Conservation (phyloP, 2,329 filamentous ascomycete species). For the Aureobasidium namibiae region DNA sequence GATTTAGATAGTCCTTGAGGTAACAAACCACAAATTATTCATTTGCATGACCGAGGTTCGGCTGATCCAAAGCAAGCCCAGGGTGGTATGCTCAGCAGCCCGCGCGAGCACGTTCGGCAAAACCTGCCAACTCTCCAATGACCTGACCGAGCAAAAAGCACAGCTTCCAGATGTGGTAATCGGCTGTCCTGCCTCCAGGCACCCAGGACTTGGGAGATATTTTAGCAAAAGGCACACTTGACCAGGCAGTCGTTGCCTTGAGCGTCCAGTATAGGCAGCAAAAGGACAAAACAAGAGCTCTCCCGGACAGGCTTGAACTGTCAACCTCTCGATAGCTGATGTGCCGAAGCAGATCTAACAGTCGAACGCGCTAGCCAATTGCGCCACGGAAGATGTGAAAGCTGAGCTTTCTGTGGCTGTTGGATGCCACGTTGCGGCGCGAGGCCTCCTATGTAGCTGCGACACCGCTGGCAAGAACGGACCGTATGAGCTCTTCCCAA, state of each 20-base stretch:
- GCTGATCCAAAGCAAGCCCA: background rate
- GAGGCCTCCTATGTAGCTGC: background rate
- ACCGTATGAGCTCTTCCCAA: background rate
- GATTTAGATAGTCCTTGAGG: no score
- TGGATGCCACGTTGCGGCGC: background rate
- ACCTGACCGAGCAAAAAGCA: background rate
- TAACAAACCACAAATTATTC: background rate
- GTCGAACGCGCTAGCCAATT: constrained; percentile 7
- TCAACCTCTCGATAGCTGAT: background rate
- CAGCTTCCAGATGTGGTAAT: background rate
- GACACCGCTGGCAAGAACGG: background rate
- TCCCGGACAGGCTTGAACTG: background rate
- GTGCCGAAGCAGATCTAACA: background rate
- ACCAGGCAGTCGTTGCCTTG: background rate
- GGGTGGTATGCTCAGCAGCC: background rate
- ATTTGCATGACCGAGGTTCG: no score
- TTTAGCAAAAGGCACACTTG: no score
- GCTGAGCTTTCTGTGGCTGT: background rate
- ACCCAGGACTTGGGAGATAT: no score
- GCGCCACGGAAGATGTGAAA: constrained; percentile 1
- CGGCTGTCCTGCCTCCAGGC: no score
- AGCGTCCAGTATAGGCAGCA: background rate
- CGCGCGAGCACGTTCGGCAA: background rate
- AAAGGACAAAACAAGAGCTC: background rate
- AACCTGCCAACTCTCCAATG: background rate